Evolutionary conservation across 2,329 filamentous ascomycete genomes (phyloP).

Genomic region (Thermothelomyces thermophilus): DNA sequence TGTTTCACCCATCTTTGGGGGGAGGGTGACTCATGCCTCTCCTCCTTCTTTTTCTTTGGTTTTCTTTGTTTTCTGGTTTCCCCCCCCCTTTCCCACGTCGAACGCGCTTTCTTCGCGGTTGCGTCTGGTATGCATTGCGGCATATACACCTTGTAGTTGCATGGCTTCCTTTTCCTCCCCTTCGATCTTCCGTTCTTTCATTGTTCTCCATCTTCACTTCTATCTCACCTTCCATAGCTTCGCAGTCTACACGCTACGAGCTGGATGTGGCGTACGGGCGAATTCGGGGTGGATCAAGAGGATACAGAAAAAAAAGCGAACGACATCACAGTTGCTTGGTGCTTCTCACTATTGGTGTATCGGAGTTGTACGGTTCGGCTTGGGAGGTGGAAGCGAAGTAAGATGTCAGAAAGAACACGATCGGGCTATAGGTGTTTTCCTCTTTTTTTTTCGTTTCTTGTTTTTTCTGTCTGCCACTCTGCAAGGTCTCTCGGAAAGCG

Average conservation of each 20-base stretch:
- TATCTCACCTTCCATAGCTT: background rate
- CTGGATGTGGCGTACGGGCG: background rate
- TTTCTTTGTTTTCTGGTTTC: background rate
- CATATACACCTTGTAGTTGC: background rate
- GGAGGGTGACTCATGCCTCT: too few species aligned
- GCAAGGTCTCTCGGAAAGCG: too few species aligned
- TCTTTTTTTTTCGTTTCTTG: too few species aligned
- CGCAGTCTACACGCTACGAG: background rate
- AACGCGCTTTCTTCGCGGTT: background rate
- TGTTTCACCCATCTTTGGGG: background rate
- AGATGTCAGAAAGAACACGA: too few species aligned
- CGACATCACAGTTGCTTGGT: background rate
- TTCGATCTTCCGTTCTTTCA: background rate
- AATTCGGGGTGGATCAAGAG: background rate
- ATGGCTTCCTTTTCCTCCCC: background rate
- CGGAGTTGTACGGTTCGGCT: too few species aligned
- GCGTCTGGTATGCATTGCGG: background rate
- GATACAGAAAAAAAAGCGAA: background rate
- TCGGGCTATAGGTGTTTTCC: too few species aligned
- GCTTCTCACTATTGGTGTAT: too few species aligned
- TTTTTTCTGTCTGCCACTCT: too few species aligned
- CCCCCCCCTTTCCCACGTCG: background rate
- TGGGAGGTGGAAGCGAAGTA: background rate
- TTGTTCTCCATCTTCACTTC: background rate
- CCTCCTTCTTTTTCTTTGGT: background rate